Percentiles rank a stretch among this genome's conserved stretches.
phyloP scores from a whole-genome alignment of 2,329 filamentous ascomycete genomes.

The Chaetomium globosum region DNA sequence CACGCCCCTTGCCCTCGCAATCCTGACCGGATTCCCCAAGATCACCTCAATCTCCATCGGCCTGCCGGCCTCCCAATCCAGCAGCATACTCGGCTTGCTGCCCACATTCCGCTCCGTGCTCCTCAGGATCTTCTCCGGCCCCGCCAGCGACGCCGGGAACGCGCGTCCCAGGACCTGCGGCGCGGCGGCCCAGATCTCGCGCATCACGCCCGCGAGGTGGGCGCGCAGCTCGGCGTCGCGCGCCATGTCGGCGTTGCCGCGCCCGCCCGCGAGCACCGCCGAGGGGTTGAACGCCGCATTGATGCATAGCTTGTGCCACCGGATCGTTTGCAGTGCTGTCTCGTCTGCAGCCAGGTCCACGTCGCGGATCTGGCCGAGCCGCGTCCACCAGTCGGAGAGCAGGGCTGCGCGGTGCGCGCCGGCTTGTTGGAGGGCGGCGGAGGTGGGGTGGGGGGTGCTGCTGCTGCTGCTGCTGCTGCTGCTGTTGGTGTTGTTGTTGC shows the following conservation, averaged over 20 bases:
- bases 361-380: slow-evolving; percentile 64
- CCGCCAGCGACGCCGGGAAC: slow-evolving; percentile 63
- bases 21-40: slow-evolving; percentile 68
- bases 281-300: slow-evolving; percentile 76
- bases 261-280: slow-evolving; percentile 66
- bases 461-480: background rate
- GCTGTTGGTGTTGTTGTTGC: background rate
- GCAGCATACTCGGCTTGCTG: slow-evolving; percentile 67
- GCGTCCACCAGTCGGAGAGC: slow-evolving; percentile 58
- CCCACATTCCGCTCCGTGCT: slow-evolving; percentile 67
- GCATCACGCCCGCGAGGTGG: slow-evolving; percentile 68
- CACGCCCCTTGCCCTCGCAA: slow-evolving; percentile 63
- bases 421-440: slow-evolving; percentile 39
- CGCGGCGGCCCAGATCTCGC: slow-evolving; percentile 67
- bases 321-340: slow-evolving; percentile 67
- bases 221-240: slow-evolving; percentile 62
- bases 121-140: slow-evolving; percentile 62
- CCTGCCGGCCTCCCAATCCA: slow-evolving; percentile 69
- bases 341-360: slow-evolving; percentile 66
- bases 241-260: slow-evolving; percentile 67
- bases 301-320: slow-evolving; percentile 78
- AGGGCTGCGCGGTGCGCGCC: slow-evolving; percentile 50
- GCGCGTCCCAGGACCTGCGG: slow-evolving; percentile 62
- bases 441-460: slow-evolving; percentile 7
- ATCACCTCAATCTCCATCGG: slow-evolving; percentile 73